Percentiles rank a stretch among this genome's conserved stretches.
phyloP scores from a whole-genome alignment of 2,329 filamentous ascomycete species.

The Fusarium sp. region DNA sequence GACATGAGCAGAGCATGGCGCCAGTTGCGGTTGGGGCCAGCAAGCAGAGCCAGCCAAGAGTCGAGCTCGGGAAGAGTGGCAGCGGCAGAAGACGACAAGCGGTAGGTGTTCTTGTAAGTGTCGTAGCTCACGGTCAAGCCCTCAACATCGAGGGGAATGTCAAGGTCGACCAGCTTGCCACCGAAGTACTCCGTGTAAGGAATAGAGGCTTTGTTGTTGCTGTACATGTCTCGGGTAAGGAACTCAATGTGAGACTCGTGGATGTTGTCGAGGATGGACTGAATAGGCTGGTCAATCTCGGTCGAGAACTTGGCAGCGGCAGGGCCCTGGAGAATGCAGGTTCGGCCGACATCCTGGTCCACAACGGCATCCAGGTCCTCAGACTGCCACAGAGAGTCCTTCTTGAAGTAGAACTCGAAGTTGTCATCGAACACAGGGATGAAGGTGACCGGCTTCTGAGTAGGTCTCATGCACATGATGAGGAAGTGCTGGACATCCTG shows the following conservation, averaged over 20 bases:
- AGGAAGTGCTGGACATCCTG: constrained; percentile 99
- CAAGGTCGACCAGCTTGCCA: constrained; percentile 80
- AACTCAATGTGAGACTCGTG: constrained; percentile 87
- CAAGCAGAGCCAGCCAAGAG: constrained; percentile 88
- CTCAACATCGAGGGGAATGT: constrained; percentile 81
- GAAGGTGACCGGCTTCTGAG: constrained; percentile 97
- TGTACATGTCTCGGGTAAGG: constrained; percentile 83
- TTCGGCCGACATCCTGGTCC: constrained; percentile 93
- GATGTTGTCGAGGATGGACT: constrained; percentile 92
- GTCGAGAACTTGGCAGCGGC: constrained; percentile 92
- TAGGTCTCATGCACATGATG: constrained; percentile 87
- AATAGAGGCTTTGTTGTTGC: constrained; percentile 76
- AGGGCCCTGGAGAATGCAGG: constrained; percentile 95
- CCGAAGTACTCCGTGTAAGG: constrained; percentile 96
- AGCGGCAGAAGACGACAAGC: constrained; percentile 79
- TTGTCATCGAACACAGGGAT: constrained; percentile 95
- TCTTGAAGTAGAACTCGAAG: constrained; percentile 99
- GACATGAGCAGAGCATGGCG: constrained; percentile 93
- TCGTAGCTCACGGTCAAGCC: constrained; percentile 87
- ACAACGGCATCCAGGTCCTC: constrained; percentile 97
- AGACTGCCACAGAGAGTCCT: constrained; percentile 99
- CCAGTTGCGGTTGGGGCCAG: constrained; percentile 89
- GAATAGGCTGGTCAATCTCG: constrained; percentile 90
- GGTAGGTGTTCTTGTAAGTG: constrained; percentile 81
- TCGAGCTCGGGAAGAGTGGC: constrained; percentile 81